A percentile compares a stretch with the other conserved stretches of the same genome.
Evolutionary conservation across 108 stramenopile species (phyloP).

Genomic region (Fragilaria radians): DNA sequence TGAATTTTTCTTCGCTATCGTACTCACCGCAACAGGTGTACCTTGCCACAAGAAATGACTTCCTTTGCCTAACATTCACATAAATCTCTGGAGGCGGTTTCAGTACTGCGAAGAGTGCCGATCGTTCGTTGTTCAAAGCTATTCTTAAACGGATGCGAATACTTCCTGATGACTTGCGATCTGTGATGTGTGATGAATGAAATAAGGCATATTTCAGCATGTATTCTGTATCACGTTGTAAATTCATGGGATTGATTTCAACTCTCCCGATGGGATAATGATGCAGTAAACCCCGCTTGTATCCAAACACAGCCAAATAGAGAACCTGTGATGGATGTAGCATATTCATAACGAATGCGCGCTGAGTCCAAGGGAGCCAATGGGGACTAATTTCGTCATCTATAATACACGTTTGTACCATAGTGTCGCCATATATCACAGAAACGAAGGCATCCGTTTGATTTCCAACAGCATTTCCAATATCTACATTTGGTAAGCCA

Average conservation of each 20-base stretch:
- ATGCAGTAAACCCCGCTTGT: conserved; percentile 31
- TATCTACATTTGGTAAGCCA: conserved; percentile 50
- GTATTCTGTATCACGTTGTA: conserved; percentile 45
- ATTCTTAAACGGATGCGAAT: conserved; percentile 60
- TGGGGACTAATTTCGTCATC: conserved; percentile 54
- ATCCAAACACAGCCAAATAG: conserved; percentile 57
- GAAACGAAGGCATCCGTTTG: conserved; percentile 43
- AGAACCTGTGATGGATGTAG: conserved; percentile 48
- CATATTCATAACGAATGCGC: conserved; percentile 57
- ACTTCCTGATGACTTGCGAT: conserved; percentile 41
- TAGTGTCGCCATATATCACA: conserved; percentile 34
- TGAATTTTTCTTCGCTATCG: conserved; percentile 27
- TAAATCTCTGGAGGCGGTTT: conserved; percentile 4
- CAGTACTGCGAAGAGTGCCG: conserved; percentile 18
- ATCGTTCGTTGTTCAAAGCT: conserved; percentile 43
- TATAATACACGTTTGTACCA: conserved; percentile 53
- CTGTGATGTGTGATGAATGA: conserved; percentile 44
- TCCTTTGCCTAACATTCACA: conserved; percentile 17
- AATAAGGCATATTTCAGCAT: conserved; percentile 52
- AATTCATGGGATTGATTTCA: conserved; percentile 41
- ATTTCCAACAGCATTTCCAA: conserved; percentile 49
- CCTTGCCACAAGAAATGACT: conserved; percentile 17
- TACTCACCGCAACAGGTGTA: conserved; percentile 28
- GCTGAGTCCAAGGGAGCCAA: conserved; percentile 68
- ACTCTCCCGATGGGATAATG: conserved; percentile 61